Evolutionary conservation across 2,329 filamentous ascomycete genomes (phyloP).

Genomic region (Cercospora sp.): DNA sequence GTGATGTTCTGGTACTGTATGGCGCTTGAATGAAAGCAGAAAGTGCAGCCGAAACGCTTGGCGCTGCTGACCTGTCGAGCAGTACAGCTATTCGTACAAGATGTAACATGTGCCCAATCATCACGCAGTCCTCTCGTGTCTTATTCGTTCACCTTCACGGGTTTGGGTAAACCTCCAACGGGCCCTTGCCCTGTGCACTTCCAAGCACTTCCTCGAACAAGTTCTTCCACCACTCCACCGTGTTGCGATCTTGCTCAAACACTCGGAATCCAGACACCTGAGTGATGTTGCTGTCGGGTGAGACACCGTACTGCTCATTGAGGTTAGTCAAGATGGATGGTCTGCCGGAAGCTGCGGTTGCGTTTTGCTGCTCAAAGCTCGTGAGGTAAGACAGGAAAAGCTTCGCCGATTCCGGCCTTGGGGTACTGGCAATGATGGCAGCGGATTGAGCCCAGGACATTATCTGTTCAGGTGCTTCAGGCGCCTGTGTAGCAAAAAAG

Average conservation of each 20-base stretch:
- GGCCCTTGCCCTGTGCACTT: slow-evolving; percentile 22
- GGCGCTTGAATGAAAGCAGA: background rate
- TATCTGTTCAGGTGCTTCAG: slow-evolving; percentile 38
- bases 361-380: slow-evolving; percentile 15
- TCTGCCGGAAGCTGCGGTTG: slow-evolving; percentile 2
- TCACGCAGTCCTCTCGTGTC: background rate
- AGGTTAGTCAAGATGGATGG: slow-evolving; percentile 6
- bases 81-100: background rate
- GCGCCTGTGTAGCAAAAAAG: slow-evolving; percentile 7
- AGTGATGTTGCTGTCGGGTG: slow-evolving; percentile 16
- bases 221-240: slow-evolving; percentile 29
- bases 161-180: slow-evolving; percentile 23
- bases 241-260: slow-evolving; percentile 20
- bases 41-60: slow-evolving; percentile 5
- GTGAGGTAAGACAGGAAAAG: slow-evolving; percentile 46
- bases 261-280: slow-evolving; percentile 19
- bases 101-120: background rate
- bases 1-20: background rate
- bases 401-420: slow-evolving; percentile 51
- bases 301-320: slow-evolving; percentile 18
- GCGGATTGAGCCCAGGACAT: slow-evolving; percentile 51
- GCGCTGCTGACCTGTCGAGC: background rate
- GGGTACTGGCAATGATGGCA: slow-evolving; percentile 49
- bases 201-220: slow-evolving; percentile 27
- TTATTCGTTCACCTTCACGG: background rate